A percentile compares a stretch with the other conserved stretches of the same genome.
Conservation (phyloP, 805 yeast species). For the Ogataea zsoltii region DNA sequence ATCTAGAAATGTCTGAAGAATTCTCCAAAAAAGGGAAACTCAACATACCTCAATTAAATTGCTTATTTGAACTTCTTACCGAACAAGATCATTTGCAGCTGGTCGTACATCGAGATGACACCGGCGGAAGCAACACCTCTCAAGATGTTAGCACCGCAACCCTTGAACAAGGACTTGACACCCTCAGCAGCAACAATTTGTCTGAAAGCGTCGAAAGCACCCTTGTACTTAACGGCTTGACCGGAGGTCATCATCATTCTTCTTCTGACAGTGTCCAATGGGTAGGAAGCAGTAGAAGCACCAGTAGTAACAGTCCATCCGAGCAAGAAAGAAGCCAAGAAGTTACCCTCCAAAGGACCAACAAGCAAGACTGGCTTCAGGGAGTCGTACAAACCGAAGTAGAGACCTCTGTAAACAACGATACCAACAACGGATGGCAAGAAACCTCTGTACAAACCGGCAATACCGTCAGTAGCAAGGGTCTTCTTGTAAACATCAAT, state of each 20-base stretch:
- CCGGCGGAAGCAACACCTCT: slow-evolving; percentile 99
- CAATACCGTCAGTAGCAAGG: slow-evolving; percentile 92
- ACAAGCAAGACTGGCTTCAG: slow-evolving; percentile 91
- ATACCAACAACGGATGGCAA: slow-evolving; percentile 98
- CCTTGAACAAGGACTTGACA: slow-evolving; percentile 90
- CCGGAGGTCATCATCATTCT: slow-evolving; percentile 99
- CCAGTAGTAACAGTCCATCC: slow-evolving; percentile 99
- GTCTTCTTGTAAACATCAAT: slow-evolving; percentile 96
- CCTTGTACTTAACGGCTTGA: slow-evolving; percentile 94
- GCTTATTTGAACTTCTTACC: slow-evolving; percentile 89
- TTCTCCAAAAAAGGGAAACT: too few species aligned
- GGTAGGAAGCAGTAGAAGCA: slow-evolving; percentile 98
- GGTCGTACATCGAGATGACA: slow-evolving; percentile 97
- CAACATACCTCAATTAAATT: slow-evolving; percentile 15
- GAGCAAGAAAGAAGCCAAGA: slow-evolving; percentile 92
- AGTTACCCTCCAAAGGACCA: slow-evolving; percentile 92
- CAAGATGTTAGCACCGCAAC: slow-evolving; percentile 99
- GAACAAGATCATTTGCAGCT: slow-evolving; percentile 89
- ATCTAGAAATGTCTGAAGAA: slow-evolving; percentile 4
- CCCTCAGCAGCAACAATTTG: slow-evolving; percentile 96
- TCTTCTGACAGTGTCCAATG: slow-evolving; percentile 99
- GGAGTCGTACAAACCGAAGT: slow-evolving; percentile 97
- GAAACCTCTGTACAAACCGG: slow-evolving; percentile 99
- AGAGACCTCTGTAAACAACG: slow-evolving; percentile 98
- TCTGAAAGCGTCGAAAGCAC: slow-evolving; percentile 91